Evolutionary conservation across 1,139 yeast genomes (phyloP).

Genomic region (Pneumocystis jirovecii): DNA sequence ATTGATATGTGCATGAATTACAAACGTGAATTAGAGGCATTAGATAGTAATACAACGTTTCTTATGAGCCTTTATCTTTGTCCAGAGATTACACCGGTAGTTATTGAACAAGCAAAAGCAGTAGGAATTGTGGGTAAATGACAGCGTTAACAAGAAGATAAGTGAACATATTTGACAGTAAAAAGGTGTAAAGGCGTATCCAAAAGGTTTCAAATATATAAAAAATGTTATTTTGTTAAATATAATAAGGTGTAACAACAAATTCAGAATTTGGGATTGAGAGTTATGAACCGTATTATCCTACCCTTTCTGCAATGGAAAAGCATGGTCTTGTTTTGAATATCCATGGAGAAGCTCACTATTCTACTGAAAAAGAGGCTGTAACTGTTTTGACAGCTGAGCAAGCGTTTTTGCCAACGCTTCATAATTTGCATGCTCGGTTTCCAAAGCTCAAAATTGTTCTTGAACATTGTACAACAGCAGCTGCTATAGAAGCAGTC

Average conservation of each 20-base stretch:
- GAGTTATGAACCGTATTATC: conserved; percentile 75
- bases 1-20: conserved; percentile 58
- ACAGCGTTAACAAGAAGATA: not conserved
- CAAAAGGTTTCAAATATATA: conserved; percentile 19
- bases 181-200: not conserved
- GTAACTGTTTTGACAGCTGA: conserved; percentile 91
- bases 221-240: conserved; percentile 63
- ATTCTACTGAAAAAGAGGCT: conserved; percentile 31
- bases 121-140: conserved; percentile 47
- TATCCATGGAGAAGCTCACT: conserved; percentile 90
- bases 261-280: conserved; percentile 87
- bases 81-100: conserved; percentile 67
- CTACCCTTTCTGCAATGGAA: conserved; percentile 79
- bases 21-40: conserved; percentile 43
- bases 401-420: conserved; percentile 81
- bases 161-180: not conserved
- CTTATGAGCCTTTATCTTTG: conserved; percentile 80
- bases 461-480: conserved; percentile 88
- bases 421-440: conserved; percentile 56
- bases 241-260: conserved; percentile 90
- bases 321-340: conserved; percentile 61
- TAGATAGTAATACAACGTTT: conserved; percentile 74
- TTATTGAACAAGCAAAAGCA: conserved; percentile 65
- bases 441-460: conserved; percentile 81
- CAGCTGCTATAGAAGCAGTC: conserved; percentile 68